Conservation (phyloP, 2,329 filamentous ascomycete genomes). For the Ophiosphaerella narmari region DNA sequence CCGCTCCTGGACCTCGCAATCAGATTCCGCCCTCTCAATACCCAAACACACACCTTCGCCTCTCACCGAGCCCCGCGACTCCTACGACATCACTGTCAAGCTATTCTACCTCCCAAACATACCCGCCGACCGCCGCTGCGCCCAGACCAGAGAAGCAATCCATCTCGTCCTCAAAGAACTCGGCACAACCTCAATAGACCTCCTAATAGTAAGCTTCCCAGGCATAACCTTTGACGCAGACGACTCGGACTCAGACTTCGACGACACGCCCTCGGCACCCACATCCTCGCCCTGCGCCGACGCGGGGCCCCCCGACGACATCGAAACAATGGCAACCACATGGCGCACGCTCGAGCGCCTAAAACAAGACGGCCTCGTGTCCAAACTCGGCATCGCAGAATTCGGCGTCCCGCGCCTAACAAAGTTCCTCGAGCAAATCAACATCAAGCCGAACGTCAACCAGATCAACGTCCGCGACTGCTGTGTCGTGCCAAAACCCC, state of each 20-base stretch:
- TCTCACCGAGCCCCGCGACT: constrained; percentile 76
- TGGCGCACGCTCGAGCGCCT: constrained; percentile 73
- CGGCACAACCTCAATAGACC: constrained; percentile 74
- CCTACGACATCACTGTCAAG: constrained; percentile 96
- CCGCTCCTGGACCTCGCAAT: constrained; percentile 68
- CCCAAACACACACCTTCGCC: constrained; percentile 73
- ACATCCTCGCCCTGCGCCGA: constrained; percentile 27
- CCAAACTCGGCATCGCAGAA: constrained; percentile 82
- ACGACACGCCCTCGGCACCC: constrained; percentile 43
- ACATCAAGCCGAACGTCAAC: constrained; percentile 78
- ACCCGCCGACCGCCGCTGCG: constrained; percentile 65
- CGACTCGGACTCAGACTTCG: constrained; percentile 76
- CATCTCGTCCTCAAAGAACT: constrained; percentile 80
- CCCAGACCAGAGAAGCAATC: constrained; percentile 78
- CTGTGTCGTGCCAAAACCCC: constrained; percentile 89
- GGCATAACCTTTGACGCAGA: constrained; percentile 92
- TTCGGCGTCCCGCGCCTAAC: constrained; percentile 83
- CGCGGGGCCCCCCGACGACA: constrained; percentile 54
- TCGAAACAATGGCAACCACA: constrained; percentile 69
- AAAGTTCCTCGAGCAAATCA: constrained; percentile 74
- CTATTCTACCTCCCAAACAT: constrained; percentile 86
- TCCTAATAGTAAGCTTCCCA: constrained; percentile 91
- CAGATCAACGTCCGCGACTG: constrained; percentile 97
- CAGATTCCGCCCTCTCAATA: constrained; percentile 65
- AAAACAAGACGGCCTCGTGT: constrained; percentile 71